Evolutionary conservation across 2,329 filamentous ascomycete genomes (phyloP).

Genomic region (Cadophora sp.): DNA sequence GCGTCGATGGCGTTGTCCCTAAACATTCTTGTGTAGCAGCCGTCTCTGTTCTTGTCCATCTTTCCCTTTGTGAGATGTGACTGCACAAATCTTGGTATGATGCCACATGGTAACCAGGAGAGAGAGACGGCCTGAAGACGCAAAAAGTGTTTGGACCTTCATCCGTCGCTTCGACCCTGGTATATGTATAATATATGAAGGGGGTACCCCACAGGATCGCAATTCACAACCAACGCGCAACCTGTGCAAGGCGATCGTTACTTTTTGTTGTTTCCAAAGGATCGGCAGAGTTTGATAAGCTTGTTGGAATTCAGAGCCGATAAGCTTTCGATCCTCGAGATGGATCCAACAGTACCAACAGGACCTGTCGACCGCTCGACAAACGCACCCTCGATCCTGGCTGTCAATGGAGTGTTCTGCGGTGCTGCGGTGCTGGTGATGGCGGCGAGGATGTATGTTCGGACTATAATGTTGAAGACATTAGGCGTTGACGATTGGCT

Average conservation of each 20-base stretch:
- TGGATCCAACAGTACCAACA: neutral
- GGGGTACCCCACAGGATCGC: conserved; percentile 7
- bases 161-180: neutral
- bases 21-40: neutral
- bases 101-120: neutral
- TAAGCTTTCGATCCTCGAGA: conserved; percentile 26
- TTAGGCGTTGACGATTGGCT: conserved; percentile 55
- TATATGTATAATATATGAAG: neutral
- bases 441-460: conserved; percentile 50
- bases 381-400: conserved; percentile 47
- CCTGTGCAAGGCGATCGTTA: neutral
- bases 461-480: conserved; percentile 51
- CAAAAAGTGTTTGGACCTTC: neutral
- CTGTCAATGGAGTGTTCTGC: conserved; percentile 48
- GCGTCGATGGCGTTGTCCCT: neutral
- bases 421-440: conserved; percentile 46
- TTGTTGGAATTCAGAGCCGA: conserved; percentile 1
- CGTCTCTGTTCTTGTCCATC: neutral
- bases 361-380: conserved; percentile 36
- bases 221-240: neutral
- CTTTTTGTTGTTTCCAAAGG: neutral
- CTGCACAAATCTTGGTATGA: neutral
- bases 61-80: neutral
- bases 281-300: neutral
- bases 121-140: neutral